Evolutionary conservation across 768 basidiomycete species (phyloP).

Genomic region (Cystofilobasidium macerans): DNA sequence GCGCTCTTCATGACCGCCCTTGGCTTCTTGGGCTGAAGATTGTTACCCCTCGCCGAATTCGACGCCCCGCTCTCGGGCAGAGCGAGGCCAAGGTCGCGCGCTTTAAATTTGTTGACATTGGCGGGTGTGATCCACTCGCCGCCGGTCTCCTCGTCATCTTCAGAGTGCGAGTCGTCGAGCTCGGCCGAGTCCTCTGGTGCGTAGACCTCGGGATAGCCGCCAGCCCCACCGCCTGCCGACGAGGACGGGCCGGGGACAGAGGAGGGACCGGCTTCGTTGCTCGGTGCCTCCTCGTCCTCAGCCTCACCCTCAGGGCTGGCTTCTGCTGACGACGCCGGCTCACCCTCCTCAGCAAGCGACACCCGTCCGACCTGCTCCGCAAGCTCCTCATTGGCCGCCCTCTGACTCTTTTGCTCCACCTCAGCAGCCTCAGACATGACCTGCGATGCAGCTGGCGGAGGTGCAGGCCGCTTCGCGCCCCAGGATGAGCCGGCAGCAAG

Average conservation of each 20-base stretch:
- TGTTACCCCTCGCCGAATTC: conserved; percentile 6
- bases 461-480: neutral
- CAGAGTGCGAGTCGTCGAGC: conserved; percentile 57
- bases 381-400: conserved; percentile 15
- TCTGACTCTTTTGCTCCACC: conserved; percentile 7
- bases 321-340: no score
- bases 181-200: conserved; percentile 30
- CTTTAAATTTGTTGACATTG: conserved; percentile 77
- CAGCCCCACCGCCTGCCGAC: conserved; percentile 20
- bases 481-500: neutral
- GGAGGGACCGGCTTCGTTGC: conserved; percentile 27
- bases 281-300: conserved; percentile 39
- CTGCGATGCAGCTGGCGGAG: neutral
- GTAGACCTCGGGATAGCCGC: neutral
- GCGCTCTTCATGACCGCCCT: conserved; percentile 50
- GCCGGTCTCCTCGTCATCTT: conserved; percentile 61
- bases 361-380: neutral
- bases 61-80: conserved; percentile 48
- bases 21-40: conserved; percentile 22
- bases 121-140: conserved; percentile 92
- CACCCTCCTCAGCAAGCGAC: no score
- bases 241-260: conserved; percentile 1
- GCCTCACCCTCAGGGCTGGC: conserved; percentile 43
- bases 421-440: neutral
- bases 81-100: conserved; percentile 62